Conservation (phyloP, 495 filamentous ascomycete genomes). For the Rusavskia elegans region DNA sequence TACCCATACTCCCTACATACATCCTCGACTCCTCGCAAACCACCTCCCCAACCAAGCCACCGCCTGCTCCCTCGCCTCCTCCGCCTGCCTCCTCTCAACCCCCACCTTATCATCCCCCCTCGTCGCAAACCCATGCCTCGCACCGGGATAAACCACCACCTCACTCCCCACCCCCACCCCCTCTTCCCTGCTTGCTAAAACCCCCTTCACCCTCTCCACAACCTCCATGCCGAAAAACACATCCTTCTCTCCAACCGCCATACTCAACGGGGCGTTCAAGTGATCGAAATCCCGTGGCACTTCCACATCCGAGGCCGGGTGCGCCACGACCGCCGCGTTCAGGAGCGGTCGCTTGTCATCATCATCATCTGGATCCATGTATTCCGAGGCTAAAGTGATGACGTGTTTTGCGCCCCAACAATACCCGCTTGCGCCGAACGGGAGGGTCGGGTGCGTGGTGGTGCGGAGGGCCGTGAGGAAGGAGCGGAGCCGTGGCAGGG, state of each 20-base stretch:
- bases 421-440: not conserved
- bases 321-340: constrained; percentile 37
- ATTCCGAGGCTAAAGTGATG: constrained; percentile 21
- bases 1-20: not conserved
- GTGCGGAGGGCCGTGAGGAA: not conserved
- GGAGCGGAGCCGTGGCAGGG: not conserved
- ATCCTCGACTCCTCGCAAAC: not conserved
- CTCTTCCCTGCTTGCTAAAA: constrained; percentile 18
- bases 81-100: constrained; percentile 25
- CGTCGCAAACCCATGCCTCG: constrained; percentile 45
- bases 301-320: constrained; percentile 29
- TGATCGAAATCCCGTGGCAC: constrained; percentile 39
- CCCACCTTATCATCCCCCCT: constrained; percentile 27
- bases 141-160: constrained; percentile 37
- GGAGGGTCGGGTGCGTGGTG: not conserved
- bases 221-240: constrained; percentile 20
- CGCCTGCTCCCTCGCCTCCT: constrained; percentile 35
- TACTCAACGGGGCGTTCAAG: constrained; percentile 33
- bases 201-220: constrained; percentile 25
- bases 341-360: constrained; percentile 30
- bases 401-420: not conserved
- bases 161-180: constrained; percentile 13
- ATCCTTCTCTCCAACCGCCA: constrained; percentile 42
- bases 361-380: too few species aligned
- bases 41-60: constrained; percentile 36